Evolutionary conservation across 2,329 filamentous ascomycete genomes (phyloP).

Genomic region (Aschersonia sp.): DNA sequence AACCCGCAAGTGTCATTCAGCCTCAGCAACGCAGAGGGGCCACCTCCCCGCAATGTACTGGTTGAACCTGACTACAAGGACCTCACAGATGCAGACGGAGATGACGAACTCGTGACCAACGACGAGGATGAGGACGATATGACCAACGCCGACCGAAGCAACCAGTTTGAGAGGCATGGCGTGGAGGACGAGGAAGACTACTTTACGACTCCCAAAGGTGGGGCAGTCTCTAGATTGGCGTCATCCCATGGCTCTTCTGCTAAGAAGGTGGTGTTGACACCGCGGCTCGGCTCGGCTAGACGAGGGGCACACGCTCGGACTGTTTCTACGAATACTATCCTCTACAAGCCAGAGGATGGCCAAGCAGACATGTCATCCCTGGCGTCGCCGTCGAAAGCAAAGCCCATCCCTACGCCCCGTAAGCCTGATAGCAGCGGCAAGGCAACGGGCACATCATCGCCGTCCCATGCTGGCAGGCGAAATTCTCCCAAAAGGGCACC

Average conservation of each 20-base stretch:
- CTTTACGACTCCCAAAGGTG: conserved; percentile 35
- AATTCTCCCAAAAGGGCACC: conserved; percentile 30
- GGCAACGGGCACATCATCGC: conserved; percentile 13
- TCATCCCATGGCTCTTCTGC: conserved; percentile 19
- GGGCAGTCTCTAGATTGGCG: conserved; percentile 22
- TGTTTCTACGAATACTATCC: conserved; percentile 66
- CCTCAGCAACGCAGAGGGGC: conserved; percentile 13
- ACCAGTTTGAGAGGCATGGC: conserved; percentile 11
- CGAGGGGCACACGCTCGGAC: conserved; percentile 51
- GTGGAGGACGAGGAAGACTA: conserved; percentile 30
- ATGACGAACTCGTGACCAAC: conserved; percentile 77
- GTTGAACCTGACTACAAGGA: conserved; percentile 29
- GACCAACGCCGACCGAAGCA: conserved; percentile 24
- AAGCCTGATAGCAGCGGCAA: conserved; percentile 23
- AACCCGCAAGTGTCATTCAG: conserved; percentile 25
- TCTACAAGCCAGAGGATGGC: conserved; percentile 56
- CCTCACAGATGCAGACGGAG: conserved; percentile 72
- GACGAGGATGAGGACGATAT: conserved; percentile 51
- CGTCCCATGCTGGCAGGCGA: conserved; percentile 20
- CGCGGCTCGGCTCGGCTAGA: conserved; percentile 18
- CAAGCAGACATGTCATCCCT: conserved; percentile 25
- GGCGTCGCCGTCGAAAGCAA: conserved; percentile 22
- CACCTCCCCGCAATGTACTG: conserved; percentile 21
- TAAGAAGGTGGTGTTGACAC: conserved; percentile 11
- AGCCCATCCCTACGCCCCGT: conserved; percentile 9